Percentiles rank a stretch among this genome's conserved stretches.
phyloP scores from a whole-genome alignment of 352 stramenopile genomes.

The Thalassiosira livingstoniorum region DNA sequence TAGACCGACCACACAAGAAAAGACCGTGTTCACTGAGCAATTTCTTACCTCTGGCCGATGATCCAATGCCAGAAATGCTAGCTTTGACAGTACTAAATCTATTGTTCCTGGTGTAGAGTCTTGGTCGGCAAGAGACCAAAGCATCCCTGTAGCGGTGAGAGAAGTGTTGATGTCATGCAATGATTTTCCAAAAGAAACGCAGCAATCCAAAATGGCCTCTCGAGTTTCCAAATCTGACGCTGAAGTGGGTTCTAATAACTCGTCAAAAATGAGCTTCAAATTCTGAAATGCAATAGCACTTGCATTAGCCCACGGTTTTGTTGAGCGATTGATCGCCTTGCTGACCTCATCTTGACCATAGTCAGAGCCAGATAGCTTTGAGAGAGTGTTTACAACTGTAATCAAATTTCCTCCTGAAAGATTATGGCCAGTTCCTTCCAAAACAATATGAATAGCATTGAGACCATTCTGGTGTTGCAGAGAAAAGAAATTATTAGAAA shows the following conservation, averaged over 20 bases:
- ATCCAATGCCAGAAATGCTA: constrained; percentile 90
- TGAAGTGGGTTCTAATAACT: constrained; percentile 92
- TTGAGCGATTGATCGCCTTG: constrained; percentile 66
- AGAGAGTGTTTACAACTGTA: constrained; percentile 71
- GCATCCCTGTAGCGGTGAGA: constrained; percentile 95
- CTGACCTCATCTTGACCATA: constrained; percentile 38
- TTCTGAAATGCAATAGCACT: constrained; percentile 91
- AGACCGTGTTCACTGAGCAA: constrained; percentile 97
- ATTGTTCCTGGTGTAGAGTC: constrained; percentile 70
- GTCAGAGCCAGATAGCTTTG: constrained; percentile 64
- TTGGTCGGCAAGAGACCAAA: constrained; percentile 92
- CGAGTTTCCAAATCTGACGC: constrained; percentile 47
- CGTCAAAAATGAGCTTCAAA: constrained; percentile 96
- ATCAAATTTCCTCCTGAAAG: constrained; percentile 70
- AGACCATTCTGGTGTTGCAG: constrained; percentile 73
- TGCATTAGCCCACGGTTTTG: constrained; percentile 63
- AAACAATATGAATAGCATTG: constrained; percentile 71
- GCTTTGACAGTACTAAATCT: constrained; percentile 80
- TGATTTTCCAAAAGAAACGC: constrained; percentile 92
- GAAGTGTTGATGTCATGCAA: constrained; percentile 97
- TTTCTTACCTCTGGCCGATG: constrained; percentile 93
- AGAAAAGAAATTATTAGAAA: too few species aligned
- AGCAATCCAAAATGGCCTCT: constrained; percentile 89
- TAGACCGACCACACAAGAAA: constrained; percentile 95
- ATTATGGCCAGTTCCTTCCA: constrained; percentile 79